These are phyloP conservation scores for Saccharomyces pastorianus DNA, from an alignment of 1,139 yeast genomes.

Conservation along the genomic window DNA sequence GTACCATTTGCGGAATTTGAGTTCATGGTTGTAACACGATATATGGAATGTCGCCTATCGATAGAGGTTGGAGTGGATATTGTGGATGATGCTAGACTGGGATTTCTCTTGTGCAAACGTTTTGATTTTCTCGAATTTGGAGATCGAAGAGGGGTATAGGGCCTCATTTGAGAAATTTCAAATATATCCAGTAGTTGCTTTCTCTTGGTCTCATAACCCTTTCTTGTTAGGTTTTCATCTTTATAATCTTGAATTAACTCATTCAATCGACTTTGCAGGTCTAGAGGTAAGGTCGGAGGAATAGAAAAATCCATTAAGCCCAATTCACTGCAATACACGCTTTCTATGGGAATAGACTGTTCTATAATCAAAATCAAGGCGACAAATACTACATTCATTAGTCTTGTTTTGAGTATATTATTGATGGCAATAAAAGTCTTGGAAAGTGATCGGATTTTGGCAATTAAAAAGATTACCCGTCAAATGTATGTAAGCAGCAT, in stretches of 20 bases:
- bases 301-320: constrained; percentile 24
- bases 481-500: not conserved
- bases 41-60: constrained; percentile 18
- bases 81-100: constrained; percentile 3
- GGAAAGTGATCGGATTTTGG: not conserved
- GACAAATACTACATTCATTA: not conserved
- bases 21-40: constrained; percentile 26
- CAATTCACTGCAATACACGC: not conserved
- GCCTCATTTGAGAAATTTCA: constrained; percentile 1
- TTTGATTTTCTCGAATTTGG: constrained; percentile 4
- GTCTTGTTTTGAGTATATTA: not conserved
- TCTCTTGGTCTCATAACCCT: constrained; percentile 56
- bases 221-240: constrained; percentile 61
- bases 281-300: constrained; percentile 25
- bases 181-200: constrained; percentile 36
- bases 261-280: constrained; percentile 31
- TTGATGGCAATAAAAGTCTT: not conserved
- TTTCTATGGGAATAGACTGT: not conserved
- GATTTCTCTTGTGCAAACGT: constrained; percentile 5
- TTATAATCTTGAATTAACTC: constrained; percentile 44
- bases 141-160: not conserved
- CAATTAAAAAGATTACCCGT: not conserved
- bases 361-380: not conserved
- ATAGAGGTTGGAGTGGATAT: constrained; percentile 13
- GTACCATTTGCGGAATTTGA: constrained; percentile 17